These are phyloP conservation scores for Mortierella claussenii DNA, from an alignment of 192 early-diverging fungal genomes.

Conservation along the genomic window DNA sequence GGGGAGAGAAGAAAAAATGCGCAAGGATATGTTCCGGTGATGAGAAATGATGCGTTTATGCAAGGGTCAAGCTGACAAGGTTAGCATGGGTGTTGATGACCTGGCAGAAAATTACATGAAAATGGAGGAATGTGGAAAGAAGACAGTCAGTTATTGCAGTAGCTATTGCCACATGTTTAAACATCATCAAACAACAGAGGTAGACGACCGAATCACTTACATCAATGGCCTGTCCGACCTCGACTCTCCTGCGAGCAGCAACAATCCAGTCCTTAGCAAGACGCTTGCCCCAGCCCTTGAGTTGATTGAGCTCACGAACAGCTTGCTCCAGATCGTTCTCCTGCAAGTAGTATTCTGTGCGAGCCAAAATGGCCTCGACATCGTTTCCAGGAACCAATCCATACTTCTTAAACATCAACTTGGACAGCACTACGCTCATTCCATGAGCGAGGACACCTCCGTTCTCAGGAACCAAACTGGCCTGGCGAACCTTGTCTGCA, in stretches of 20 bases:
- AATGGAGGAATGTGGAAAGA: slow-evolving; percentile 9
- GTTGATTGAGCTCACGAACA: slow-evolving; percentile 91
- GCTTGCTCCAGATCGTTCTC: slow-evolving; percentile 87
- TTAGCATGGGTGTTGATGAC: slow-evolving; percentile 58
- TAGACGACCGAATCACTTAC: slow-evolving; percentile 67
- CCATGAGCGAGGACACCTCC: slow-evolving; percentile 88
- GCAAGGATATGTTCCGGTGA: not conserved
- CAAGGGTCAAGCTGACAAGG: slow-evolving; percentile 56
- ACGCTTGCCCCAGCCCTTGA: slow-evolving; percentile 89
- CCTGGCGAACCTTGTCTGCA: slow-evolving; percentile 74
- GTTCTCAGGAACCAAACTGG: slow-evolving; percentile 87
- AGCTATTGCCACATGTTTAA: too few relatives aligned
- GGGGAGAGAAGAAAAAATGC: not conserved
- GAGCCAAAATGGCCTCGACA: slow-evolving; percentile 85
- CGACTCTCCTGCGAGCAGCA: slow-evolving; percentile 82
- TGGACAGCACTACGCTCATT: slow-evolving; percentile 75
- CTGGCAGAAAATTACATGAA: slow-evolving; percentile 12
- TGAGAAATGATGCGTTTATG: slow-evolving; percentile 42
- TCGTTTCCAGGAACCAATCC: slow-evolving; percentile 89
- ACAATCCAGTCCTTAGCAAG: slow-evolving; percentile 91
- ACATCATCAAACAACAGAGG: too few relatives aligned
- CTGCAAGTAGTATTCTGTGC: slow-evolving; percentile 78
- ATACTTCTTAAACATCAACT: slow-evolving; percentile 84
- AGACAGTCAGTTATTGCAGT: not conserved
- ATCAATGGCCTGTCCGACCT: slow-evolving; percentile 88